A percentile compares a stretch with the other conserved stretches of the same genome.
These are phyloP conservation scores for Abelmoschus esculentus DNA, from an alignment of 345 rosid genomes.

Conservation along the genomic window DNA sequence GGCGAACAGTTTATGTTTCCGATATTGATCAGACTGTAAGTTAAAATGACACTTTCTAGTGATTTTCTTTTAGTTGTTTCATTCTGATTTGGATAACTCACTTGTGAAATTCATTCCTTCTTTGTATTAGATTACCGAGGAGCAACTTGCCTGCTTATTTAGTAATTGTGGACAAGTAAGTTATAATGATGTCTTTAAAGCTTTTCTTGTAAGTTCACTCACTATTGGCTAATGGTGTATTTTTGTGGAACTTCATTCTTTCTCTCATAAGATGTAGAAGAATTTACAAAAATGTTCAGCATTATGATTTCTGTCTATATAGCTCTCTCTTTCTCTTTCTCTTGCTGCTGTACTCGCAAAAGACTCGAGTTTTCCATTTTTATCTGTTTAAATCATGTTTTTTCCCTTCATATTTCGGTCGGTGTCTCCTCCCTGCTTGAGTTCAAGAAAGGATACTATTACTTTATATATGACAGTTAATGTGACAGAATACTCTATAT, in stretches of 20 bases:
- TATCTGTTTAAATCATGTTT: neutral
- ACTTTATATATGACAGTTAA: neutral
- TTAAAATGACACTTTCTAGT: neutral
- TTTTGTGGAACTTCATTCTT: neutral
- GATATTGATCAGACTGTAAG: constrained; percentile 53
- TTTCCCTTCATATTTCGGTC: neutral
- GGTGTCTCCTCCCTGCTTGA: neutral
- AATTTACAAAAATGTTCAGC: neutral
- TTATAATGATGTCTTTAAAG: constrained; percentile 7
- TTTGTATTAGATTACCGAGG: constrained; percentile 63
- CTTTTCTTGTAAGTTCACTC: neutral
- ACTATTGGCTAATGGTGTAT: neutral
- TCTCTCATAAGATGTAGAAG: neutral
- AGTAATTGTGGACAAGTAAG: constrained; percentile 77
- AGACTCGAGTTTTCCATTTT: neutral
- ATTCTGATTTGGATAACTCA: neutral
- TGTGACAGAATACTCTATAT: neutral
- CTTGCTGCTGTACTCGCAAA: neutral
- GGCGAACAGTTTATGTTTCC: constrained; percentile 56
- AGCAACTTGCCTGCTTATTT: constrained; percentile 74
- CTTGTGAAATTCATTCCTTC: neutral
- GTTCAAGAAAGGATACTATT: neutral
- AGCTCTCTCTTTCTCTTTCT: neutral
- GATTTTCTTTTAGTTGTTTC: constrained; percentile 4
- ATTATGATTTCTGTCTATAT: neutral